Evolutionary conservation across 768 basidiomycete species (phyloP), one percentile per base, ranked within the genome.

Genomic region (Calocybe indica): DNA sequence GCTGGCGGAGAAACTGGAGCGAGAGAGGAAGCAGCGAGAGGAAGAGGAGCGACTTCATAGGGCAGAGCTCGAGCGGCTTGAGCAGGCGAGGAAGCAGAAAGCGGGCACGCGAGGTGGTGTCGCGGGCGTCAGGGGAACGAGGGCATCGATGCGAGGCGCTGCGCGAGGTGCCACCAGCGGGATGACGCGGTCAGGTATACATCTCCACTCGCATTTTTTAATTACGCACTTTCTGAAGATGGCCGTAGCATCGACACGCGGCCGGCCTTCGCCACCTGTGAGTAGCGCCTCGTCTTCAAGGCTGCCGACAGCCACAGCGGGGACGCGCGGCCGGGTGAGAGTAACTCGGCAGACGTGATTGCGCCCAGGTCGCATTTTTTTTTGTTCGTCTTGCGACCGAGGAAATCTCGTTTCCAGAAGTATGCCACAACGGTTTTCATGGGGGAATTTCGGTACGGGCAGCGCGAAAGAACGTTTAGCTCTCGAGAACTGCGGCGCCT

Each of bases 91-190:
- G 37, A 66, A 65, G 8, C 74, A 74, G 48, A 67, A 62, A 35
- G 55, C 62, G 5, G 58, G 58, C 33, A 34, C 60, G 40, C 70
- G 78, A 15, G 84, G 85, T 32, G 77, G 79, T 11, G 76, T 87
- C 2, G 65, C 84, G 56, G 88, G 87, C 6, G 81, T 87, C 30
- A 75, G 85, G 46, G 88, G 85, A 3, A 91, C 81, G 5, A 73
- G 82, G 38, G 83, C 80, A 1, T 85, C 79, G 9, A 70, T 75
- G 70, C 76, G 80, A 49, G 78, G 73, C 34, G 61, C 67, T 52
- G 68, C 73, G 55, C 71, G 68, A 57, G 69, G 76, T 76, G 57
- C 52, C 31, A 46, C 30, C 5, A n/a, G 22, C n/a, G 15, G 22
- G 31, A 34, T 31, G n/a, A 5, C 37, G 28, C 15, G 30, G 13